A percentile compares a stretch with the other conserved stretches of the same genome.
Conservation (phyloP, 768 basidiomycete genomes). For the Gloeopeniophorella convolvens region DNA sequence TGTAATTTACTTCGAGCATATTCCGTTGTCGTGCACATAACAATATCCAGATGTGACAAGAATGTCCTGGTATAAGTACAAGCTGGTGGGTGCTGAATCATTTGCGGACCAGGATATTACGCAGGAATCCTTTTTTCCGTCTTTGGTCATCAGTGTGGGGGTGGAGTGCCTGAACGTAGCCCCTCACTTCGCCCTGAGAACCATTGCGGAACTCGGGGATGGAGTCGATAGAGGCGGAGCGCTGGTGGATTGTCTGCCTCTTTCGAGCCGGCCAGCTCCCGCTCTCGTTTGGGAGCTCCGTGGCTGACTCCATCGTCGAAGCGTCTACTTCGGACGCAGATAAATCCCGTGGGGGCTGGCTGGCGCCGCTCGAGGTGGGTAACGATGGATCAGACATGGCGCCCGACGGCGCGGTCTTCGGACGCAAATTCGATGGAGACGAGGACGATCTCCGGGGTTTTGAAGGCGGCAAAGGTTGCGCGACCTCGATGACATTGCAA, state of each 20-base stretch:
- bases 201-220: conserved; percentile 30
- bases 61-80: conserved; percentile 9
- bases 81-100: conserved; percentile 19
- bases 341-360: conserved; percentile 13
- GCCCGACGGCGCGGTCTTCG: conserved; percentile 16
- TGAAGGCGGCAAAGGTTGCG: neutral
- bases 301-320: neutral
- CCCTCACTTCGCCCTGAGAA: neutral
- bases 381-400: conserved; percentile 17
- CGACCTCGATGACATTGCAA: neutral
- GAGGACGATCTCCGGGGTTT: conserved; percentile 14
- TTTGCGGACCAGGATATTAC: conserved; percentile 34
- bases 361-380: conserved; percentile 19
- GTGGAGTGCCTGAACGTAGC: neutral
- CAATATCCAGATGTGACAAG: conserved; percentile 16
- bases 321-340: neutral
- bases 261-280: conserved; percentile 4
- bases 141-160: conserved; percentile 20
- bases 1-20: conserved; percentile 1
- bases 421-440: conserved; percentile 13
- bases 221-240: conserved; percentile 53
- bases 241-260: conserved; percentile 32
- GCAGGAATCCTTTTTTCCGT: conserved; percentile 36
- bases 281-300: neutral
- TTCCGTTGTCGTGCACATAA: neutral